Evolutionary conservation across 768 basidiomycete genomes (phyloP).

Genomic region (Naganishia vaughanmartiniae): DNA sequence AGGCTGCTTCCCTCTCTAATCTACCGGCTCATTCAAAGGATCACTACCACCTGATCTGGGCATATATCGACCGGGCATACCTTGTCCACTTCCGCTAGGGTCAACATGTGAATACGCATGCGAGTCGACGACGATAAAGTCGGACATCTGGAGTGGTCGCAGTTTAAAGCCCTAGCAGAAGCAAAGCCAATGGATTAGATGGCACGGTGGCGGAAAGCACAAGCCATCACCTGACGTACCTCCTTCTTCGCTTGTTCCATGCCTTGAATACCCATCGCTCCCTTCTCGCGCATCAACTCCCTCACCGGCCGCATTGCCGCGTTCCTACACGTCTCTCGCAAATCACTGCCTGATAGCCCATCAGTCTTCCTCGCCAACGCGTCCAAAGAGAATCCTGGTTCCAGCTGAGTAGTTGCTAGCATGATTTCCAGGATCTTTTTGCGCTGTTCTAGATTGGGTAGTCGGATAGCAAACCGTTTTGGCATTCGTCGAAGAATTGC

Average conservation of each 20-base stretch:
- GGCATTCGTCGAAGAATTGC: conserved; percentile 70
- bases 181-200: neutral
- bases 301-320: conserved; percentile 82
- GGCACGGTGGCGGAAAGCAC: neutral
- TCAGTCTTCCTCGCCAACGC: conserved; percentile 67
- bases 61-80: conserved; percentile 22
- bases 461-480: conserved; percentile 80
- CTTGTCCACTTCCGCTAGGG: conserved; percentile 36
- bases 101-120: conserved; percentile 51
- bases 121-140: conserved; percentile 60
- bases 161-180: conserved; percentile 70
- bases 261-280: conserved; percentile 55
- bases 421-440: conserved; percentile 80
- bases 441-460: conserved; percentile 76
- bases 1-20: neutral
- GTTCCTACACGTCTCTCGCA: conserved; percentile 85
- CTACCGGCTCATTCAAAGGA: conserved; percentile 21
- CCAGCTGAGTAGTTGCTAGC: conserved; percentile 72
- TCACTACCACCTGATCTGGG: conserved; percentile 6
- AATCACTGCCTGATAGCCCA: conserved; percentile 82
- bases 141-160: conserved; percentile 67
- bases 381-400: conserved; percentile 63
- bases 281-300: conserved; percentile 50
- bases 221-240: conserved; percentile 43
- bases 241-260: conserved; percentile 56